Evolutionary conservation across 306 rosid genomes (phyloP).

Genomic region (Sophora flavescens): DNA sequence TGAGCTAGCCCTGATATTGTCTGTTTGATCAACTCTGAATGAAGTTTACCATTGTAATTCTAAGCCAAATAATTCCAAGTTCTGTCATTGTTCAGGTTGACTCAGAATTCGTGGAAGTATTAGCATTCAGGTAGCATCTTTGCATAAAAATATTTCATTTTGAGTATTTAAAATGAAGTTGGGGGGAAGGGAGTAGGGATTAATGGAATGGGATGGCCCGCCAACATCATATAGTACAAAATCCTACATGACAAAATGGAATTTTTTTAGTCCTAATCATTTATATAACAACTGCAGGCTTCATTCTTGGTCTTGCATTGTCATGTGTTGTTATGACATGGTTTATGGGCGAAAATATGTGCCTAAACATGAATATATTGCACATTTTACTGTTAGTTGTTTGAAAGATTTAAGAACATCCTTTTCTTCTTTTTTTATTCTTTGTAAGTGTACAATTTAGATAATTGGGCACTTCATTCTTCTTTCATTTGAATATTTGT

Average conservation of each 20-base stretch:
- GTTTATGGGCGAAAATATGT: conserved; percentile 9
- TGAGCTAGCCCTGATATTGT: conserved; percentile 17
- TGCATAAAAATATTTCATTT: conserved; percentile 28
- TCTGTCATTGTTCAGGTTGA: conserved; percentile 73
- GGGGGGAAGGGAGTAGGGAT: neutral
- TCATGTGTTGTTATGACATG: neutral
- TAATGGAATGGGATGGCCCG: neutral
- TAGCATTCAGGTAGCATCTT: conserved; percentile 77
- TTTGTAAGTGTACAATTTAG: conserved; percentile 4
- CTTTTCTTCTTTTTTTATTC: neutral
- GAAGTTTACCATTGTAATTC: conserved; percentile 21
- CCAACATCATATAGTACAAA: conserved; percentile 5
- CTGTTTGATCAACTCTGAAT: conserved; percentile 3
- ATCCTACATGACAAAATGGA: neutral
- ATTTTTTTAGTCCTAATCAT: neutral
- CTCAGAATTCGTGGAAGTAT: conserved; percentile 78
- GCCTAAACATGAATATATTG: conserved; percentile 19
- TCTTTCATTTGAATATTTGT: conserved; percentile 35
- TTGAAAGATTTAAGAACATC: conserved; percentile 1
- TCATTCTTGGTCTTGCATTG: neutral
- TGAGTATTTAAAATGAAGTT: neutral
- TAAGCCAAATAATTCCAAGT: conserved; percentile 34
- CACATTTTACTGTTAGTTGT: conserved; percentile 4
- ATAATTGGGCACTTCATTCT: conserved; percentile 26
- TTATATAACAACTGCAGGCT: neutral